Conservation (phyloP, 2,329 filamentous ascomycete species). For the Aspergillus arachidicola region DNA sequence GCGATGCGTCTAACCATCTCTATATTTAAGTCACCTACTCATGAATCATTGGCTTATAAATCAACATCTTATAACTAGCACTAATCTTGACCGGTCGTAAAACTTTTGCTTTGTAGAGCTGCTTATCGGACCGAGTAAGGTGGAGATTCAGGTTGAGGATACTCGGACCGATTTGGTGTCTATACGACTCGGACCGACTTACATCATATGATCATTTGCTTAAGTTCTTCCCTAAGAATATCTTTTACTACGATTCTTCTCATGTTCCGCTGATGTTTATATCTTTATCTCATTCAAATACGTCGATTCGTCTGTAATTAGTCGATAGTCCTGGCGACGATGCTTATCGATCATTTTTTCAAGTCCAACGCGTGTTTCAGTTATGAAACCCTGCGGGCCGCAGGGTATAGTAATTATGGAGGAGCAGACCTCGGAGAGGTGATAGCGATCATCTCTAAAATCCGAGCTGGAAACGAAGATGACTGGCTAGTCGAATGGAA, state of each 20-base stretch:
- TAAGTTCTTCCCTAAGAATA: background rate
- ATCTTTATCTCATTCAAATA: background rate
- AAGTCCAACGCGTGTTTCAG: conserved; percentile 3
- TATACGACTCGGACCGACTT: too few relatives aligned
- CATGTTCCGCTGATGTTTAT: background rate
- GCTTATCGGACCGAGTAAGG: background rate
- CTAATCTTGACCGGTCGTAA: background rate
- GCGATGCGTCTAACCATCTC: background rate
- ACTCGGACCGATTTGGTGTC: background rate
- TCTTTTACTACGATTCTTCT: background rate
- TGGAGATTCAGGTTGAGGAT: background rate
- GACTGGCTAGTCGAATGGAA: conserved; percentile 4
- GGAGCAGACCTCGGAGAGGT: conserved; percentile 4
- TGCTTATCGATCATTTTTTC: conserved; percentile 3
- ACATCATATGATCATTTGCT: too few relatives aligned
- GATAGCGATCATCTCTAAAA: background rate
- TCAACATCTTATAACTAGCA: background rate
- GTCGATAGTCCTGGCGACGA: background rate
- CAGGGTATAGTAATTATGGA: conserved; percentile 3
- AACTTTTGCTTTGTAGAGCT: background rate
- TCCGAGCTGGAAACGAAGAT: background rate
- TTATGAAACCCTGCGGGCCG: conserved; percentile 3
- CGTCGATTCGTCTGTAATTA: background rate
- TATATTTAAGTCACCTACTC: background rate
- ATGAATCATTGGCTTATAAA: background rate